Percentiles rank a stretch among this genome's conserved stretches.
Conservation (phyloP, 768 basidiomycete genomes). For the Mrakia blollopis region DNA sequence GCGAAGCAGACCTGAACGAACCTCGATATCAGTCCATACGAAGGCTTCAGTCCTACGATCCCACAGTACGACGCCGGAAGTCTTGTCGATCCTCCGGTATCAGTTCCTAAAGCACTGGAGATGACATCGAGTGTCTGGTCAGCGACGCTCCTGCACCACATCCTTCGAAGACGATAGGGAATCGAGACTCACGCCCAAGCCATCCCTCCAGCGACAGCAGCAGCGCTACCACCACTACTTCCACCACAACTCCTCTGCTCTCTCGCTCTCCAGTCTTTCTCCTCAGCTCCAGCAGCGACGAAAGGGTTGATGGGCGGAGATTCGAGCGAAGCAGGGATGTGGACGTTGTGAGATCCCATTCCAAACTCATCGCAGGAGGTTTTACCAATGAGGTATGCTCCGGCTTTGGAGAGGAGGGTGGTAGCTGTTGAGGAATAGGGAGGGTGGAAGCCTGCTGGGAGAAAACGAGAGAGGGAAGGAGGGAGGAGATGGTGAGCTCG, state of each 20-base stretch:
- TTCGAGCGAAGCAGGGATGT: slow-evolving; percentile 56
- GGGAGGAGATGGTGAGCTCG: neutral
- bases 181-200: slow-evolving; percentile 66
- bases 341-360: slow-evolving; percentile 85
- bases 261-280: slow-evolving; percentile 5
- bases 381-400: slow-evolving; percentile 75
- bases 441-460: slow-evolving; percentile 59
- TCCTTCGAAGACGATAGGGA: neutral
- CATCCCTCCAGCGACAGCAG: slow-evolving; percentile 78
- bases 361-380: slow-evolving; percentile 97
- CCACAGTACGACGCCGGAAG: slow-evolving; percentile 93
- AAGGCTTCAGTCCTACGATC: slow-evolving; percentile 86
- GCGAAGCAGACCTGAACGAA: slow-evolving; percentile 42
- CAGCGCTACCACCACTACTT: slow-evolving; percentile 91
- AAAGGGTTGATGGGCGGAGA: slow-evolving; percentile 24
- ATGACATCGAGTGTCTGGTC: neutral
- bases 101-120: slow-evolving; percentile 77
- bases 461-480: neutral
- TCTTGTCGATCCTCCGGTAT: slow-evolving; percentile 91
- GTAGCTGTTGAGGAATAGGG: slow-evolving; percentile 88
- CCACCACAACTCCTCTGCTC: slow-evolving; percentile 50
- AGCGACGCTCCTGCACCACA: neutral
- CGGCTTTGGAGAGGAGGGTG: slow-evolving; percentile 54
- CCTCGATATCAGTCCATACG: slow-evolving; percentile 87
- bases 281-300: neutral